Percentiles rank a stretch among this genome's conserved stretches.
phyloP scores from a whole-genome alignment of 2,329 filamentous ascomycete genomes.

The Trichoderma breve region DNA sequence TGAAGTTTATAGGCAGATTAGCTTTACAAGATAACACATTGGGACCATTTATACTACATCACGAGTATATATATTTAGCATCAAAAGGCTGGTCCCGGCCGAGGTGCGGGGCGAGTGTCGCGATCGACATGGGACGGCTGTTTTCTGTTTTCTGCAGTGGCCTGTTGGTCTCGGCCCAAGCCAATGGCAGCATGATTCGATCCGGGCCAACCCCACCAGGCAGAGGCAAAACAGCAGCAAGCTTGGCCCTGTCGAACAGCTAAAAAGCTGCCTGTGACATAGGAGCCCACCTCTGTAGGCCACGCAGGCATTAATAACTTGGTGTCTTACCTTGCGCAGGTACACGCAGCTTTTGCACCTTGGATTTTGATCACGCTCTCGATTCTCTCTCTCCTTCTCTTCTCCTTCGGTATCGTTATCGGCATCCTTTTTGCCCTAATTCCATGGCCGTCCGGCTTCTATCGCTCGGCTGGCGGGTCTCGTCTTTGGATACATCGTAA shows the following conservation, averaged over 20 bases:
- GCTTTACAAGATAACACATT: background rate
- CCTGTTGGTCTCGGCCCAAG: background rate
- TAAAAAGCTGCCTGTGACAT: background rate
- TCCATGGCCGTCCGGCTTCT: conserved; percentile 12
- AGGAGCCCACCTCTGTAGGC: background rate
- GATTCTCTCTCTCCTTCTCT: background rate
- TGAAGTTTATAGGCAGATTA: no score
- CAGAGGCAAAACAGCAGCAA: background rate
- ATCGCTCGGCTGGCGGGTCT: conserved; percentile 14
- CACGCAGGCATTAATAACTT: background rate
- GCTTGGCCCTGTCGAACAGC: background rate
- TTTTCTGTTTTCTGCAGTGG: background rate
- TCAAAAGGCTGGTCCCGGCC: background rate
- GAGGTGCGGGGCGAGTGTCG: background rate
- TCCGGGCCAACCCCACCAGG: background rate
- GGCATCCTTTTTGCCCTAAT: background rate
- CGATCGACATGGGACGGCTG: background rate
- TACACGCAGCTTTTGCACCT: background rate
- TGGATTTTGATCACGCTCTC: background rate
- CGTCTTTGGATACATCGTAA: conserved; percentile 18
- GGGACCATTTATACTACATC: background rate
- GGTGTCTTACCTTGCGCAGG: background rate
- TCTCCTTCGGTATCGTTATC: background rate
- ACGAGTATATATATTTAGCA: background rate
- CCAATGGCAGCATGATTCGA: background rate